Evolutionary conservation across 2,329 filamentous ascomycete species (phyloP), one percentile per base, ranked within the genome.

Genomic region (Fusarium goolgardi): DNA sequence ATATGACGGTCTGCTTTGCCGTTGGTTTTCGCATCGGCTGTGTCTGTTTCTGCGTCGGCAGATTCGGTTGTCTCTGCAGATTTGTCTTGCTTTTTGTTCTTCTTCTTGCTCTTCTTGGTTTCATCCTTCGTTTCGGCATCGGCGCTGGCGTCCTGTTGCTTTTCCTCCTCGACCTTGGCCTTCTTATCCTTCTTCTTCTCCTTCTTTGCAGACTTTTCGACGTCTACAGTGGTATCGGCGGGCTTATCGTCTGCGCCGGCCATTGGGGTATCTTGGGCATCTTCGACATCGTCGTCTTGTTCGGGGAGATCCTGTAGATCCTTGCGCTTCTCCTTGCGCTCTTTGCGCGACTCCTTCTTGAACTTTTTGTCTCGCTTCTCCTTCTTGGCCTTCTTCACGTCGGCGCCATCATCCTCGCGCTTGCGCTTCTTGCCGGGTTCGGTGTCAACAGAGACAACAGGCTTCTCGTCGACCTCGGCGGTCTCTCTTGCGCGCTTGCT

Each of bases 311-410:
- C 75, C 44, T 76, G 75, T 9, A 81, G 68, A 45, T 81, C 68
- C 70, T 79, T 78, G 53, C 77, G 76, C 72, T 80, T 80, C 29
- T 80, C 76, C 69, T 81, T 80, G 70, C 79, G 80, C 51, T 80
- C 79, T 58, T 79, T 78, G 40, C 79, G 77, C 56, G 75, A 76
- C 67, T 79, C 75, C 59, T 75, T 74, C 55, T 75, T 63, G 56
- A 69, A 55, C 61, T 80, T 77, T 45, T 78, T 76, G 27, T 77
- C 69, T 70, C 79, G 77, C 65, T 79, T 77, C 11, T 77, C 71
- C 60, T 78, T 77, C 71, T 79, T 78, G 18, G 66, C 69, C 59
- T 75, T 76, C 71, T 78, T 77, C 65, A 61, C 23, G n/a, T 54
- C 62, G 45, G 58, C 53, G 15, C 40, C 60, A 21, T 77, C 77